Percentiles rank a stretch among this genome's conserved stretches.
Evolutionary conservation across 2,329 filamentous ascomycete genomes (phyloP).

Genomic region (Aurifilum marmelostoma): DNA sequence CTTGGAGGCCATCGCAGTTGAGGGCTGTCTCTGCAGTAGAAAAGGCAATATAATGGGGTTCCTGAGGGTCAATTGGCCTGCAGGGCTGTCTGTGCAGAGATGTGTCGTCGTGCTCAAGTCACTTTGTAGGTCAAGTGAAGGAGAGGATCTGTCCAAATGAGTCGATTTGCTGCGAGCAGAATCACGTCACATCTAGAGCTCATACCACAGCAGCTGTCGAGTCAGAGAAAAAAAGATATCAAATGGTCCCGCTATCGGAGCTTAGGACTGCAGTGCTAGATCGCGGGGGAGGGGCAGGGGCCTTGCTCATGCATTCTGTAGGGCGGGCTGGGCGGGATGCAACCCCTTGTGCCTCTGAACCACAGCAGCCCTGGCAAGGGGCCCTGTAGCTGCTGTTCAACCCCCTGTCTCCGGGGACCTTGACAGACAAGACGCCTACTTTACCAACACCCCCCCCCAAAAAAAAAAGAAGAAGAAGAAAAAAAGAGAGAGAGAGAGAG

Average conservation of each 20-base stretch:
- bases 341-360: not conserved
- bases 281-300: not conserved
- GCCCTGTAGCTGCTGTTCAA: not conserved
- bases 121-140: not conserved
- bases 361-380: not conserved
- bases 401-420: too few relatives aligned
- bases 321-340: not conserved
- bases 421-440: too few relatives aligned
- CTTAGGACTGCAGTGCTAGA: not conserved
- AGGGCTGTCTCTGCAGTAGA: not conserved
- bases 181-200: conserved; percentile 1
- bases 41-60: too few relatives aligned
- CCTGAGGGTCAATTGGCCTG: not conserved
- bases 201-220: not conserved
- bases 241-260: conserved; percentile 10
- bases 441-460: not conserved
- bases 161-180: not conserved
- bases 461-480: too few relatives aligned
- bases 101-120: not conserved
- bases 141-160: not conserved
- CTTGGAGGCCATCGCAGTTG: conserved; percentile 38
- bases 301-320: not conserved
- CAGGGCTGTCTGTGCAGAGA: not conserved
- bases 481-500: too few relatives aligned
- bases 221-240: conserved; percentile 5